Percentiles rank a stretch among this genome's conserved stretches.
phyloP scores from a whole-genome alignment of 2,329 filamentous ascomycete genomes.

The Colletotrichum horii region DNA sequence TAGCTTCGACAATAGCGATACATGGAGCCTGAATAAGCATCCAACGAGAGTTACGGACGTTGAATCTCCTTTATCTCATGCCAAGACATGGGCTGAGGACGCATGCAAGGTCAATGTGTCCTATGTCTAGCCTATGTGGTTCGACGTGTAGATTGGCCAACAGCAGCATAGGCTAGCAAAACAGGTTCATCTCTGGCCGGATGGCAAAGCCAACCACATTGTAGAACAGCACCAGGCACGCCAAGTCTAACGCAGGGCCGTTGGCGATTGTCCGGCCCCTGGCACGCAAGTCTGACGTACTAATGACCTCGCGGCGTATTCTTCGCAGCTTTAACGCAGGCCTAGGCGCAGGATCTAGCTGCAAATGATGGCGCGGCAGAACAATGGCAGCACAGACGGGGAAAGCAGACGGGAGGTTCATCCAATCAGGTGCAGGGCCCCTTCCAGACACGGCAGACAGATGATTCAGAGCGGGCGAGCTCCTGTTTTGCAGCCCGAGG shows the following conservation, averaged over 20 bases:
- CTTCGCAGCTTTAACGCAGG: background rate
- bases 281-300: background rate
- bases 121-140: background rate
- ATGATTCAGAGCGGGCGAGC: background rate
- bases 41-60: background rate
- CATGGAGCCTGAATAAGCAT: background rate
- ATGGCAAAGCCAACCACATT: accelerated
- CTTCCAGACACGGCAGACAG: background rate
- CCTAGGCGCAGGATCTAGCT: background rate
- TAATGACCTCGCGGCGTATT: background rate
- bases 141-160: background rate
- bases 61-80: background rate
- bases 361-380: background rate
- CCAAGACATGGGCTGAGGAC: background rate
- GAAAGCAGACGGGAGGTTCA: background rate
- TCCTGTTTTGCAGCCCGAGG: background rate
- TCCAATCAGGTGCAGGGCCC: background rate
- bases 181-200: background rate
- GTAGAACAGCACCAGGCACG: background rate
- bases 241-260: background rate
- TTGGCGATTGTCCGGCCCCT: background rate
- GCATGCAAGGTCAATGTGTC: accelerated
- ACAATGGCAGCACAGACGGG: background rate
- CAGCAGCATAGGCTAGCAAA: background rate
- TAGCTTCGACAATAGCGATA: background rate